A percentile compares a stretch with the other conserved stretches of the same genome.
Conservation (phyloP, 179 eudicot genomes). For the Carnegiea gigantea region DNA sequence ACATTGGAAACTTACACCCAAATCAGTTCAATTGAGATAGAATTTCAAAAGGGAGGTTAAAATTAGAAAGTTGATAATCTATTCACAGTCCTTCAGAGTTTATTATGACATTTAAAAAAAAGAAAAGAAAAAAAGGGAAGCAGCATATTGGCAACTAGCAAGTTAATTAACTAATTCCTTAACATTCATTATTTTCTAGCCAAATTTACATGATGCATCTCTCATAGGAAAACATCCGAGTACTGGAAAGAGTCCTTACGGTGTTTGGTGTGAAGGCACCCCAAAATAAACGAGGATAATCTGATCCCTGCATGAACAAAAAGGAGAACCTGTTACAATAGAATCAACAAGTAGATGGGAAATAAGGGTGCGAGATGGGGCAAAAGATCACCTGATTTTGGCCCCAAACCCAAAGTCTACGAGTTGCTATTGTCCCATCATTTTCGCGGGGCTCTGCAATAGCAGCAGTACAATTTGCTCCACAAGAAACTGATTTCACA, state of each 20-base stretch:
- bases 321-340: slow-evolving; percentile 13
- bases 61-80: background rate
- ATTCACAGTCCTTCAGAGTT: background rate
- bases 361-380: background rate
- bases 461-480: slow-evolving; percentile 99
- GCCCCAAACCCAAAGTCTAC: slow-evolving; percentile 99
- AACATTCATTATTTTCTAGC: background rate
- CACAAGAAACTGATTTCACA: slow-evolving; percentile 89
- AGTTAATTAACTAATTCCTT: background rate
- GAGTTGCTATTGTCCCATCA: slow-evolving; percentile 62
- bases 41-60: background rate
- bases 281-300: slow-evolving; percentile 85
- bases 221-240: background rate
- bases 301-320: slow-evolving; percentile 62
- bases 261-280: slow-evolving; percentile 94
- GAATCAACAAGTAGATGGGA: slow-evolving; percentile 10
- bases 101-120: too few species aligned
- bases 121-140: background rate
- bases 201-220: background rate
- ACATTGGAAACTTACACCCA: too few species aligned
- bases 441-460: slow-evolving; percentile 87
- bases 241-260: slow-evolving; percentile 33
- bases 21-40: too few species aligned
- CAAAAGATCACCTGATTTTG: slow-evolving; percentile 76
- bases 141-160: background rate